Base-by-base conservation (phyloP, 371 early-diverging fungal species). In the Mortierella sp. region DNA sequence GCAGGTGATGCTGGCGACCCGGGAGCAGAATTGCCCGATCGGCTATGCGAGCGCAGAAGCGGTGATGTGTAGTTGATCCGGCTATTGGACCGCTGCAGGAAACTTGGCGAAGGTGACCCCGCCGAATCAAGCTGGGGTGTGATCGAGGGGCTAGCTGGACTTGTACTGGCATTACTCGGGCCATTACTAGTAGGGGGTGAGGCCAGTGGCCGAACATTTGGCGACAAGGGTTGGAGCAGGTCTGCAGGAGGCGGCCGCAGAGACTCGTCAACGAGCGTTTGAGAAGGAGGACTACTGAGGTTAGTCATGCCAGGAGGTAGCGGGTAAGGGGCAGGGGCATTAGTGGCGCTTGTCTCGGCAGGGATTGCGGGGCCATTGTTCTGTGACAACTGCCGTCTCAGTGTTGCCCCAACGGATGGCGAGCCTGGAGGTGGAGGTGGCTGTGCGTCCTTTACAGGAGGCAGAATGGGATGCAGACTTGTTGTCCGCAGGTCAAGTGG, bases 401-500 rank as follows among this genome's bases (percentile, higher is more conserved):
- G 59, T 57, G 68, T 76, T 1, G 77, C 62, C 44, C 57, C 64
- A 16, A 72, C 64, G 15, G 50, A 29, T 14, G 77, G 72, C 5
- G 61, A 37, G 43, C 55, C 55, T 37, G 60, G 64, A 1, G 64
- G 72, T 19, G 67, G 64, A 15, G 75, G 70, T 9, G 77, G 72
- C 16, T 57, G 68, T 14, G 65, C 68, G 26, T 72, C 64, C 52
- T 60, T 71, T 43, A 73, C 55, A 12, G 80, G 80, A 19, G 80
- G 70, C 51, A 73, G 53, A 48, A 66, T 62, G 19, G 79, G 79
- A n/a, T 53, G 65, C 1, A 66, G 66, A 7, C 62, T 59, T n/a
- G 58, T 28, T n/a, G 79, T 69, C 70, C 68, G 72, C 64, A 79
- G 80, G 46, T 69, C 73, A n/a, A 73, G 64, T 16, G 73, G 80